phyloP scores from a whole-genome alignment of 352 stramenopile species.

The Pythium volutum region DNA sequence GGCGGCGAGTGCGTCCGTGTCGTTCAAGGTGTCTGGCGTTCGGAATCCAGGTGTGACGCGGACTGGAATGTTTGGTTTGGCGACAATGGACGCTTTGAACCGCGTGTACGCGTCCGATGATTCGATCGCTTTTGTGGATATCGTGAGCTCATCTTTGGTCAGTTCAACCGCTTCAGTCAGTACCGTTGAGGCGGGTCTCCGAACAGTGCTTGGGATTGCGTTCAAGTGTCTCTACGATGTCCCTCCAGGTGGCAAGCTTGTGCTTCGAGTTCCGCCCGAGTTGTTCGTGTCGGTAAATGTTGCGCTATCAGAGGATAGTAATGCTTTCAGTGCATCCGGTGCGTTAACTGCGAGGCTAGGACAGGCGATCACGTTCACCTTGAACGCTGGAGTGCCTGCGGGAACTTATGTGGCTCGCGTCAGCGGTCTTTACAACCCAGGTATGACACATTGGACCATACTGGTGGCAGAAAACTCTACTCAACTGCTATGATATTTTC shows the following conservation, averaged over 20 bases:
- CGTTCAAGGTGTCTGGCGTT: constrained; percentile 44
- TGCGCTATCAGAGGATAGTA: neutral
- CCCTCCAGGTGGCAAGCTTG: neutral
- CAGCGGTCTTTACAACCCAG: constrained; percentile 35
- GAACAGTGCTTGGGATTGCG: constrained; percentile 1
- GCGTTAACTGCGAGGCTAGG: neutral
- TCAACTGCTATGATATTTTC: neutral
- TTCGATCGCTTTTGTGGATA: constrained; percentile 26
- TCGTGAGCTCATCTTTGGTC: constrained; percentile 24
- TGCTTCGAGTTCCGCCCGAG: neutral
- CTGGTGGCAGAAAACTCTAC: neutral
- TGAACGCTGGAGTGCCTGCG: constrained; percentile 15
- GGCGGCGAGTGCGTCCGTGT: constrained; percentile 24
- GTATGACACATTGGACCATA: constrained; percentile 16
- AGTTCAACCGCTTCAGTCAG: neutral
- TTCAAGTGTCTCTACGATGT: constrained; percentile 18
- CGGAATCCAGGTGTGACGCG: constrained; percentile 49
- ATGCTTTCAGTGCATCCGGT: constrained; percentile 2
- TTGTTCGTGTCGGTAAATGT: neutral
- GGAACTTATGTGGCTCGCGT: constrained; percentile 25
- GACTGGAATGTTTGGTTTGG: constrained; percentile 37
- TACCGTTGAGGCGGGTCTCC: constrained; percentile 27
- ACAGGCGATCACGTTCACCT: constrained; percentile 10
- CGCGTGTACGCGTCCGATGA: constrained; percentile 28
- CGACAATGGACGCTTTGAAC: constrained; percentile 31